Conservation (phyloP, 2,329 filamentous ascomycete species). For the Aspergillus aculeatinus region DNA sequence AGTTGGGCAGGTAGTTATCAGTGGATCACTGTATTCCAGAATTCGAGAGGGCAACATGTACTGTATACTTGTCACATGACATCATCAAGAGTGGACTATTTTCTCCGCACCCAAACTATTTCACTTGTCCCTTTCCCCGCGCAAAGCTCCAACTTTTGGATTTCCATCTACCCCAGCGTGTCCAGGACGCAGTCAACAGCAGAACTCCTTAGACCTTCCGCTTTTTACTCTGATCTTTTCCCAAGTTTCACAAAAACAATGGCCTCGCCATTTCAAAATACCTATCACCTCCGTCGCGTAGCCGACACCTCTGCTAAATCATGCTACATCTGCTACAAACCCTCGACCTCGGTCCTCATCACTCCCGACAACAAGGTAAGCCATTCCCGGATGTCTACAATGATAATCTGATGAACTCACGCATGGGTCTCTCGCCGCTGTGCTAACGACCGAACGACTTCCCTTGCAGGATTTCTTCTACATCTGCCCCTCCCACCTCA, state of each 20-base stretch:
- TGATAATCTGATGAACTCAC: no score
- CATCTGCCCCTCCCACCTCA: conserved; percentile 77
- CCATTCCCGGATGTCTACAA: background rate
- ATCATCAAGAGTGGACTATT: background rate
- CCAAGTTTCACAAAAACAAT: background rate
- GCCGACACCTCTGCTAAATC: conserved; percentile 79
- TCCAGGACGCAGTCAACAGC: background rate
- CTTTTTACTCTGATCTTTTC: background rate
- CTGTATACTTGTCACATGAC: background rate
- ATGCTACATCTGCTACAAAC: conserved; percentile 91
- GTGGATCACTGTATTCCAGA: background rate
- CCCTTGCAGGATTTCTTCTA: conserved; percentile 78
- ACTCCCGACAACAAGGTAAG: conserved; percentile 82
- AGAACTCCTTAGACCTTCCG: background rate
- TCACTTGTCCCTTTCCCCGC: background rate
- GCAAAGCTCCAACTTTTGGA: background rate
- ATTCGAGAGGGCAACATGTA: background rate
- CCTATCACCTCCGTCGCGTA: conserved; percentile 82
- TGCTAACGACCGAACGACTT: conserved; percentile 4
- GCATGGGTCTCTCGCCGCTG: background rate
- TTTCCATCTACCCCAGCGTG: background rate
- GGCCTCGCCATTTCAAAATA: conserved; percentile 60
- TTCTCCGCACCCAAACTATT: background rate
- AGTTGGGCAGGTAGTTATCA: conserved; percentile 5
- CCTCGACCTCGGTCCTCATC: conserved; percentile 80